Conservation (phyloP, 2,329 filamentous ascomycete species). For the Coniochaeta sp. region DNA sequence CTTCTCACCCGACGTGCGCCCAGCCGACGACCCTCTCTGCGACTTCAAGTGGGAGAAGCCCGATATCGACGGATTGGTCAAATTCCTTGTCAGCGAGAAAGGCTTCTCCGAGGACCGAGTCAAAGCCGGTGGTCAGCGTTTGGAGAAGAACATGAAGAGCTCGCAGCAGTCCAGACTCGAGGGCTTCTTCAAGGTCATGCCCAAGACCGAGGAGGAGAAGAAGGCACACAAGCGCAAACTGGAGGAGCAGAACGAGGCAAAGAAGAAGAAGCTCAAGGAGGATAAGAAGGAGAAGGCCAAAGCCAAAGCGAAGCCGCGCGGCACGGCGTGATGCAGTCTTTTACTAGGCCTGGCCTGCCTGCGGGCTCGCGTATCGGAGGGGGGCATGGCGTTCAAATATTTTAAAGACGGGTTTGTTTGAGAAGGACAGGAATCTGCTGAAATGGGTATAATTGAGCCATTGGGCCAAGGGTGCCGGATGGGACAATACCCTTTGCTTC, state of each 20-base stretch:
- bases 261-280: conserved; percentile 92
- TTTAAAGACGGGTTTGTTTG: not conserved
- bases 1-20: conserved; percentile 79
- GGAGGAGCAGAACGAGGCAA: conserved; percentile 83
- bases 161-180: conserved; percentile 87
- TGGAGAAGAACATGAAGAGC: conserved; percentile 86
- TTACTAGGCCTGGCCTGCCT: too few relatives aligned
- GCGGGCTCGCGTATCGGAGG: not conserved
- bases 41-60: conserved; percentile 98
- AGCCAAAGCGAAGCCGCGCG: conserved; percentile 78
- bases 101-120: conserved; percentile 96
- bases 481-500: not conserved
- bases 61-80: conserved; percentile 80
- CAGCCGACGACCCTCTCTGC: conserved; percentile 76
- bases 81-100: conserved; percentile 89
- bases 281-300: conserved; percentile 95
- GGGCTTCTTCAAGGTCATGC: conserved; percentile 92
- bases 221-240: conserved; percentile 84
- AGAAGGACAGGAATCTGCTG: not conserved
- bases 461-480: not conserved
- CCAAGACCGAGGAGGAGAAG: conserved; percentile 82
- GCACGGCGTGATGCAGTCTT: conserved; percentile 32
- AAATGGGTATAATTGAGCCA: not conserved
- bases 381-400: not conserved
- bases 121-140: conserved; percentile 64